Evolutionary conservation across 2,329 filamentous ascomycete genomes (phyloP).

Genomic region (Rutstroemia sp.): DNA sequence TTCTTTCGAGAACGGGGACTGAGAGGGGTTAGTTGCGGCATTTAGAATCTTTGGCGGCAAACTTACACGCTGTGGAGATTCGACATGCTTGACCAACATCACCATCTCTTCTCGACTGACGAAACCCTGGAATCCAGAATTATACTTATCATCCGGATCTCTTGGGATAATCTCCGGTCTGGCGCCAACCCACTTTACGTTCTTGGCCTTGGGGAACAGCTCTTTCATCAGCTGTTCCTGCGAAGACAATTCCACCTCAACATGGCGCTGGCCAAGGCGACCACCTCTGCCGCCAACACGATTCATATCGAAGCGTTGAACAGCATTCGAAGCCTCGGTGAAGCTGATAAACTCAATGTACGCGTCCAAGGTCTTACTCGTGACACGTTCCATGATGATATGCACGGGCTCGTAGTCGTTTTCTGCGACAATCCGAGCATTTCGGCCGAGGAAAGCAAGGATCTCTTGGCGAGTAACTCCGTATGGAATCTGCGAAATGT

Average conservation of each 20-base stretch:
- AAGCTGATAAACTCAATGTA: constrained; percentile 50
- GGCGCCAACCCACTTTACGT: constrained; percentile 46
- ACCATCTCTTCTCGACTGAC: constrained; percentile 55
- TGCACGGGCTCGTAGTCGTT: constrained; percentile 47
- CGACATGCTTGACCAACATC: constrained; percentile 56
- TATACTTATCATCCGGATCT: constrained; percentile 30
- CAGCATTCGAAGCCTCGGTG: constrained; percentile 45
- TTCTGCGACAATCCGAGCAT: constrained; percentile 47
- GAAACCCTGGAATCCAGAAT: constrained; percentile 52
- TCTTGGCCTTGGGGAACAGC: constrained; percentile 52
- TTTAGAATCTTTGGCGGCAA: neutral
- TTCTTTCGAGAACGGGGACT: constrained; percentile 53
- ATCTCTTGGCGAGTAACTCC: constrained; percentile 45
- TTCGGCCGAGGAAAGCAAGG: constrained; percentile 51
- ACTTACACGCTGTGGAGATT: constrained; percentile 54
- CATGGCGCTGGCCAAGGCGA: constrained; percentile 49
- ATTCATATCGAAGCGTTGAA: constrained; percentile 40
- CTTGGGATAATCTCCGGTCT: constrained; percentile 36
- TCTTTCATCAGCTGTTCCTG: constrained; percentile 51
- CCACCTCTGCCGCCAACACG: constrained; percentile 32
- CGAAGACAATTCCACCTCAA: constrained; percentile 50
- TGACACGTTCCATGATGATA: constrained; percentile 57
- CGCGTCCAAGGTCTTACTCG: constrained; percentile 54
- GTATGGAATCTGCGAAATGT: constrained; percentile 45
- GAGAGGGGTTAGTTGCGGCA: constrained; percentile 7